phyloP scores from a whole-genome alignment of 352 stramenopile genomes.

The Thalassiosira sp. region DNA sequence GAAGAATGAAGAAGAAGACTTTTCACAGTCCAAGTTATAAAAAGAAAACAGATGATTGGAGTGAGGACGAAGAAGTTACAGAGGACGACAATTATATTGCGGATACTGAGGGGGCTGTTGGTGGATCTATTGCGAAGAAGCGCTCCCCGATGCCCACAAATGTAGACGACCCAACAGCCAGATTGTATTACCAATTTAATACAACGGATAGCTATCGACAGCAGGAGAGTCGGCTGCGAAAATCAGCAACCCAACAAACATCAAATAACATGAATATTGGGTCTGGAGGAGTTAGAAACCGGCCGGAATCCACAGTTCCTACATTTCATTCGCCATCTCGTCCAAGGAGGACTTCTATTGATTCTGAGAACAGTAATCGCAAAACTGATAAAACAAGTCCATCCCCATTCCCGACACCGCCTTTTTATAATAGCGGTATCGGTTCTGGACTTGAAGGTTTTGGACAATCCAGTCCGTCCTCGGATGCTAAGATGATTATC shows the following conservation, averaged over 20 bases:
- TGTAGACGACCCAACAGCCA: conserved; percentile 26
- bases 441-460: conserved; percentile 34
- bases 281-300: no score
- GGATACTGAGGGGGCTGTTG: conserved; percentile 7
- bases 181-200: conserved; percentile 34
- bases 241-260: conserved; percentile 22
- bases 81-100: conserved; percentile 33
- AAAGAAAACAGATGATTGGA: conserved; percentile 60
- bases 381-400: conserved; percentile 5
- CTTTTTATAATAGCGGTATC: conserved; percentile 12
- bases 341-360: conserved; percentile 9
- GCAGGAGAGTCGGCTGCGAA: conserved; percentile 33
- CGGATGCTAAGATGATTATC: neutral
- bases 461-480: neutral
- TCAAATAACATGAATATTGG: conserved; percentile 14
- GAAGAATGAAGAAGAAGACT: conserved; percentile 25
- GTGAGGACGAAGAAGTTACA: conserved; percentile 40
- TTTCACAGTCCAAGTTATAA: conserved; percentile 32
- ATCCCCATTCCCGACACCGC: conserved; percentile 6
- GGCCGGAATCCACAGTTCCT: conserved; percentile 1
- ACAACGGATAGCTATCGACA: conserved; percentile 27
- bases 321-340: conserved; percentile 26
- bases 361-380: conserved; percentile 11
- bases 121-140: conserved; percentile 28
- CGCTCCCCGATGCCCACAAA: conserved; percentile 18